Evolutionary conservation across 495 filamentous ascomycete species (phyloP), one percentile per base, ranked within the genome.

Genomic region (Symbiotaphrina buchneri): DNA sequence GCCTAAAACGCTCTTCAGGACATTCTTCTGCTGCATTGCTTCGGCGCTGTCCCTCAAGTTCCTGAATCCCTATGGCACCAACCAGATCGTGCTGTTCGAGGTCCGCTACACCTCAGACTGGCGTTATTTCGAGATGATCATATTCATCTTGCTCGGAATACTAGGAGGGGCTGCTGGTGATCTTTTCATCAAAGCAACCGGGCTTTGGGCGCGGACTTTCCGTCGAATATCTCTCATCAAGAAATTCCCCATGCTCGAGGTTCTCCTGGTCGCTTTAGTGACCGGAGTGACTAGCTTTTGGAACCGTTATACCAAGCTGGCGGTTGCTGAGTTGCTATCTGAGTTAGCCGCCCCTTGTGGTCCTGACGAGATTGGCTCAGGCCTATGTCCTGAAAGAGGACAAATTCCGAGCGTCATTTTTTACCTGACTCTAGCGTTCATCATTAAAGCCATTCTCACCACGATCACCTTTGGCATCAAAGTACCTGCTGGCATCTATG

Each of bases 11-110:
- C 66, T 97, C 3, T 97, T 97, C 55, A 63, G 87, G 23, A 97
- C 87, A 1, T 95, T 97, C 57, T 97, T 94, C 53, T 93, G 83
- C 51, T 97, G 85, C 51, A 95, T 95, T 42, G 78, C 52, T 1
- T 83, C 87, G 15, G 76, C 87, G 0, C 47, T 97, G 17, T 81
- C 84, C 3, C 56, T 95, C 34, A 92, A 92, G 43, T 92, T 93
- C 44, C 59, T 95, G 31, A 84, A 97, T 35, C 87, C 87, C 0
- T 97, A 97, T 45, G 85, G 84, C 13, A 97, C 82, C 0, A 69
- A 79, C 32, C 95, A 97, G 48, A 84, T 97, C 34, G 87, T 97
- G 35, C 62, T 95, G 40, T 97, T 97, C 47, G 66, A 94, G 51
- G 82, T 97, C 28, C 66, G 81, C 5, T 97, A 95, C 41, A 47